Percentiles rank a stretch among this genome's conserved stretches.
phyloP scores from a whole-genome alignment of 768 basidiomycete genomes.

The Phaeolepiota aurea region DNA sequence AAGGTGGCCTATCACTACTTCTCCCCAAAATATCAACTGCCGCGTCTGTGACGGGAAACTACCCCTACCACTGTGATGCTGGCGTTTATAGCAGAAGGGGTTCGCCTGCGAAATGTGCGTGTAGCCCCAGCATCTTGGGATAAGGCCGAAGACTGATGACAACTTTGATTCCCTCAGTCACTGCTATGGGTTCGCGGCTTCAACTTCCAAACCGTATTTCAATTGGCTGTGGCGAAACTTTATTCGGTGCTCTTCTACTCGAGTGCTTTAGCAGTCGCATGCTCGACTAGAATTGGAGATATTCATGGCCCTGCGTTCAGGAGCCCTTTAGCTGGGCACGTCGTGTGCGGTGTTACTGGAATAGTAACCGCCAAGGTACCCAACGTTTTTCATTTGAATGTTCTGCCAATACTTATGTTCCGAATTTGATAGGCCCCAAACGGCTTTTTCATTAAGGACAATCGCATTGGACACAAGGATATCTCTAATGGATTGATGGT shows the following conservation, averaged over 20 bases:
- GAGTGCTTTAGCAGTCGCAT: constrained; percentile 17
- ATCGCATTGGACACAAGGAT: constrained; percentile 32
- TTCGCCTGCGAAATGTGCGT: too few species aligned
- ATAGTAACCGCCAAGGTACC: constrained; percentile 45
- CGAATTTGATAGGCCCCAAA: constrained; percentile 22
- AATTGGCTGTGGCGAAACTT: constrained; percentile 28
- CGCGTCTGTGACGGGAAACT: too few species aligned
- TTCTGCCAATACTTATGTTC: background rate
- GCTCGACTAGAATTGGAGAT: constrained; percentile 33
- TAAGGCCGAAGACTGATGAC: too few species aligned
- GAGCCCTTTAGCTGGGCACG: constrained; percentile 36
- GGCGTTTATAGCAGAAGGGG: too few species aligned
- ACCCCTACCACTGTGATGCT: too few species aligned
- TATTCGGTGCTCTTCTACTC: constrained; percentile 19
- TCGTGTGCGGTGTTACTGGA: constrained; percentile 38
- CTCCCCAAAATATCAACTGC: too few species aligned
- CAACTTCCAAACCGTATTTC: too few species aligned
- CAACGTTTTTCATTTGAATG: background rate
- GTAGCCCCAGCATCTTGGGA: too few species aligned
- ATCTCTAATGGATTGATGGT: constrained; percentile 44
- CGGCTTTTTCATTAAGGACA: constrained; percentile 41
- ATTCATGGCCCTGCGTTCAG: constrained; percentile 41
- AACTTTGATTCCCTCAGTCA: too few species aligned
- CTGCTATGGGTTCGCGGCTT: too few species aligned
- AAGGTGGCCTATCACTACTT: too few species aligned